phyloP scores from a whole-genome alignment of 73 alveolate species.

The Paramecium sexaurelia region DNA sequence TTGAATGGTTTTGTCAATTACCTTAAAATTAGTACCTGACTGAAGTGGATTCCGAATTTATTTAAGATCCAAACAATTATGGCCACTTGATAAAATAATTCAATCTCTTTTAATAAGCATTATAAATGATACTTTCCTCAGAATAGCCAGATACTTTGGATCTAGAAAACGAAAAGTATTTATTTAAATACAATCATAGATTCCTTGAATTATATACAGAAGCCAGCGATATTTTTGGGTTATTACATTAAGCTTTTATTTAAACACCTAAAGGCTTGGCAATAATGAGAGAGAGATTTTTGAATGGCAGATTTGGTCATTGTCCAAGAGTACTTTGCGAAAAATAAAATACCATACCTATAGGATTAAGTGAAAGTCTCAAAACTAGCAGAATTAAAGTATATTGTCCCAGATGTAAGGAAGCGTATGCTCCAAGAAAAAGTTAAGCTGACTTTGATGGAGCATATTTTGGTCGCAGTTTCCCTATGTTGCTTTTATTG shows the following conservation, averaged over 20 bases:
- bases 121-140: slow-evolving; percentile 60
- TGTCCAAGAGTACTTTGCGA: slow-evolving; percentile 94
- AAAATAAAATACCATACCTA: slow-evolving; percentile 84
- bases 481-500: slow-evolving; percentile 83
- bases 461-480: slow-evolving; percentile 90
- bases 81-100: neutral
- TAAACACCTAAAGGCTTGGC: slow-evolving; percentile 84
- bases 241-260: slow-evolving; percentile 82
- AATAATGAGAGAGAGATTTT: slow-evolving; percentile 88
- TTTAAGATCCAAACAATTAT: slow-evolving; percentile 4
- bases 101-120: neutral
- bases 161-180: slow-evolving; percentile 71
- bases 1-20: slow-evolving; percentile 48
- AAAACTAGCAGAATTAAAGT: slow-evolving; percentile 90
- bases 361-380: slow-evolving; percentile 91
- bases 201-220: slow-evolving; percentile 83
- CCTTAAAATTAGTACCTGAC: neutral
- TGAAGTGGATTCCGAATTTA: slow-evolving; percentile 49
- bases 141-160: slow-evolving; percentile 57
- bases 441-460: slow-evolving; percentile 92
- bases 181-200: slow-evolving; percentile 38
- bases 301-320: slow-evolving; percentile 90
- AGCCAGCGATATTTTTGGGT: slow-evolving; percentile 87
- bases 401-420: slow-evolving; percentile 94
- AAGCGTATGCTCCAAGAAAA: slow-evolving; percentile 88